Evolutionary conservation across 805 yeast species (phyloP), one percentile per base, ranked within the genome.

Genomic region (Candida nitratophila): DNA sequence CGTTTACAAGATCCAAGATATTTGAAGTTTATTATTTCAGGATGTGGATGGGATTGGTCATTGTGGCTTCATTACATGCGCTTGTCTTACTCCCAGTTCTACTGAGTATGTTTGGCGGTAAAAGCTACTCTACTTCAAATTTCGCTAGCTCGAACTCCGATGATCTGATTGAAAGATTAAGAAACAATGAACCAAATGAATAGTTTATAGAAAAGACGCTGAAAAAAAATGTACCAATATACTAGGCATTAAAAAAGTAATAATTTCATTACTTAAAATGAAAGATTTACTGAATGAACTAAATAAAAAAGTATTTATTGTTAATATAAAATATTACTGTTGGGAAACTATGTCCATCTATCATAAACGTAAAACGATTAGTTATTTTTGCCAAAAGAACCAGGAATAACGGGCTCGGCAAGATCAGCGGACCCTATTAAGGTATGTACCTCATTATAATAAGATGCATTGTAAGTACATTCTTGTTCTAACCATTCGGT

Each of bases 1-100:
- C 95, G 5, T 89, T 90, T 60, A 87, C 98, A 0, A 69, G 77
- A 49, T 86, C 96, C 17, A 81, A 84, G 60, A 90, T 91, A 27
- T 93, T 91, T 62, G 95, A 88, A 52, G 77, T 91, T 1, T 91
- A 87, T 63, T 91, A 93, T 61, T 91, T 91, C 71, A 69, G 96
- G 48, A 90, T 91, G 96, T 91, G 98, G 98, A 65, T 86, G 12
- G 70, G 89, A 1, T 69, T 91, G 47, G 83, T 91, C 9, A 48
- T 84, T 1, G 68, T 86, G 44, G 96, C 96, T 1, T 79, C 90
- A 0, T 50, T 84, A 1, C 97, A 91, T 60, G 77, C 93, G 3
- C 69, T 91, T 42, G 72, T 86, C 33, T 76, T 91, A 45, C 67
- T 91, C 42, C 99, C 99, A 0, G 77, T 87, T 5, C 59, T 83